Base-by-base conservation (phyloP, 768 basidiomycete genomes). In the Psilocybe azurescens region DNA sequence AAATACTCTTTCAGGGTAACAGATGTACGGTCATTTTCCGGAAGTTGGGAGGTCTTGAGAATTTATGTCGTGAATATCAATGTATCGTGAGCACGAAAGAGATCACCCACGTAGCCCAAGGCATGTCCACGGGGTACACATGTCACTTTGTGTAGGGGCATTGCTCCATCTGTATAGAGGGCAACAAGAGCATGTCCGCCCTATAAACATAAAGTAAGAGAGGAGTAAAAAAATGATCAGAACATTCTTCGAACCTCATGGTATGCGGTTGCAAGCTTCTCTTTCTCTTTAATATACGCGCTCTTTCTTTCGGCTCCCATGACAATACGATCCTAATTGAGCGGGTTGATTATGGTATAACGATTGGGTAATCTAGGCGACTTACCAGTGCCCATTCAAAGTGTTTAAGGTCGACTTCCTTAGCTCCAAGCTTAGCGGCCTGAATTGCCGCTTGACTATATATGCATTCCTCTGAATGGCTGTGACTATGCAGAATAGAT, bases 71-170 rank as follows among this genome's bases (percentile, higher is more conserved):
- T 59, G 32, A 66, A 41, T 65, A 64, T 60, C 56, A 32, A 48
- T 58, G 56, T 54, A 56, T 24, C 49, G 47, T 33, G 18, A 52
- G 55, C 30, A 58, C 52, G 60, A 47, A 53, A 54, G 49, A 59
- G 50, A 57, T 56, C 56, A 84, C 89, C 66, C 78, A 94, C 93
- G 67, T 91, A 78, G 59, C 96, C 95, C 49, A 99, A 83, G 20
- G 95, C 91, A 72, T 97, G 92, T 29, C 97, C 97, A 68, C 97
- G 91, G 44, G 97, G 97, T 56, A 99, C 86, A 73, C 97, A 97
- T 28, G 97, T 99, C 36, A 99, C 97, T 79, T 97, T 97, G 76
- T 99, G 96, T 64, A 99, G 77, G 46, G 97, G 97, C 86, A 95
- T 95, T 47, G 96, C 95, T 53, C 96, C 97, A 64, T 93, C 86